phyloP scores from a whole-genome alignment of 768 basidiomycete species.

The Calocybe cyanea region DNA sequence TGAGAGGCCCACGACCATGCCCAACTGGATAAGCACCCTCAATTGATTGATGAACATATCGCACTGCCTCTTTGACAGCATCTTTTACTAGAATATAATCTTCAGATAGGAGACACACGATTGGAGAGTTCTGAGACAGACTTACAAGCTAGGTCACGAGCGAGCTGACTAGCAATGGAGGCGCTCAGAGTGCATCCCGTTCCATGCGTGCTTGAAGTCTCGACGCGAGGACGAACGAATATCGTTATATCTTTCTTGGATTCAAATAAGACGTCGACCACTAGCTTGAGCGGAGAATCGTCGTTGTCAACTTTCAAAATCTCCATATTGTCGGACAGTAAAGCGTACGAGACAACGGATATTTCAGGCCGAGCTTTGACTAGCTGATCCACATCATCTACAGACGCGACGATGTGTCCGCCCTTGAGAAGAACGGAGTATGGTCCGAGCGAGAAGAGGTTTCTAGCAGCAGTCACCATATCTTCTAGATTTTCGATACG shows the following conservation, averaged over 20 bases:
- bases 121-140: neutral
- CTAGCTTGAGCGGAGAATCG: constrained; percentile 29
- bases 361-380: constrained; percentile 24
- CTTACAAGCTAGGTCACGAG: constrained; percentile 41
- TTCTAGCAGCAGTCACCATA: constrained; percentile 55
- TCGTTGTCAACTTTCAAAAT: constrained; percentile 40
- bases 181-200: constrained; percentile 91
- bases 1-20: constrained; percentile 79
- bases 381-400: constrained; percentile 40
- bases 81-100: constrained; percentile 40
- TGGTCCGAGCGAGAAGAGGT: constrained; percentile 45
- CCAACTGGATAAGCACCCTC: constrained; percentile 66
- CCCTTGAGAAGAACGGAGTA: constrained; percentile 78
- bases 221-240: constrained; percentile 59
- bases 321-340: constrained; percentile 59
- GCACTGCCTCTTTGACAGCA: constrained; percentile 58
- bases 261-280: constrained; percentile 63
- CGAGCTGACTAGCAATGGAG: constrained; percentile 70
- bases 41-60: constrained; percentile 75
- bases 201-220: constrained; percentile 79
- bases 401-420: constrained; percentile 59
- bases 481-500: constrained; percentile 46
- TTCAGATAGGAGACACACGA: neutral
- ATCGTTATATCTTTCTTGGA: constrained; percentile 33
- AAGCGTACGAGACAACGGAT: constrained; percentile 37